phyloP scores from a whole-genome alignment of 352 stramenopile genomes.

The Phytophthora pini region DNA sequence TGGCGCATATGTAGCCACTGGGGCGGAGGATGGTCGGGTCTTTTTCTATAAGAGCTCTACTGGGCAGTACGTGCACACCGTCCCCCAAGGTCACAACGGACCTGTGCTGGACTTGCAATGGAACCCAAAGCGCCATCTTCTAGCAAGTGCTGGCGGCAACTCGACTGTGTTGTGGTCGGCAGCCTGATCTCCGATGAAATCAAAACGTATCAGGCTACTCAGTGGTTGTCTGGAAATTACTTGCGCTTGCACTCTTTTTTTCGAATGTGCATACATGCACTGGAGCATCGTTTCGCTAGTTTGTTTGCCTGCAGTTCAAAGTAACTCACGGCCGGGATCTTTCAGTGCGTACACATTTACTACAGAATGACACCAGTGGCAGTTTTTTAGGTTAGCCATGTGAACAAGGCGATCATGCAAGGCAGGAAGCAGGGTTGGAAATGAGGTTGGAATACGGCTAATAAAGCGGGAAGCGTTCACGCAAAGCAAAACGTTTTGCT shows the following conservation, averaged over 20 bases:
- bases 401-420: too few relatives aligned
- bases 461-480: too few relatives aligned
- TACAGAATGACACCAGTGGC: too few relatives aligned
- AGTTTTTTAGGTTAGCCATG: too few relatives aligned
- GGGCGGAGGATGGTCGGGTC: slow-evolving; percentile 76
- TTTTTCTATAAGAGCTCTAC: slow-evolving; percentile 70
- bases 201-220: slow-evolving; percentile 2
- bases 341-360: too few relatives aligned
- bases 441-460: too few relatives aligned
- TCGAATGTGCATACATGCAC: too few relatives aligned
- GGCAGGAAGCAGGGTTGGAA: too few relatives aligned
- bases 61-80: slow-evolving; percentile 63
- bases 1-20: slow-evolving; percentile 75
- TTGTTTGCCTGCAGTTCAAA: too few relatives aligned
- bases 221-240: not conserved
- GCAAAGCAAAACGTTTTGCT: too few relatives aligned
- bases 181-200: slow-evolving; percentile 21
- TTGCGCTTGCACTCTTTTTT: not conserved
- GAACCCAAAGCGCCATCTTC: slow-evolving; percentile 86
- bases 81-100: slow-evolving; percentile 69
- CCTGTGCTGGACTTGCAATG: slow-evolving; percentile 74
- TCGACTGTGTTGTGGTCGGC: slow-evolving; percentile 82
- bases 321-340: too few relatives aligned
- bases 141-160: slow-evolving; percentile 75
- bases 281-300: too few relatives aligned